phyloP scores from a whole-genome alignment of 1,284 basidiomycete species.

The Leccinum pachyderme region DNA sequence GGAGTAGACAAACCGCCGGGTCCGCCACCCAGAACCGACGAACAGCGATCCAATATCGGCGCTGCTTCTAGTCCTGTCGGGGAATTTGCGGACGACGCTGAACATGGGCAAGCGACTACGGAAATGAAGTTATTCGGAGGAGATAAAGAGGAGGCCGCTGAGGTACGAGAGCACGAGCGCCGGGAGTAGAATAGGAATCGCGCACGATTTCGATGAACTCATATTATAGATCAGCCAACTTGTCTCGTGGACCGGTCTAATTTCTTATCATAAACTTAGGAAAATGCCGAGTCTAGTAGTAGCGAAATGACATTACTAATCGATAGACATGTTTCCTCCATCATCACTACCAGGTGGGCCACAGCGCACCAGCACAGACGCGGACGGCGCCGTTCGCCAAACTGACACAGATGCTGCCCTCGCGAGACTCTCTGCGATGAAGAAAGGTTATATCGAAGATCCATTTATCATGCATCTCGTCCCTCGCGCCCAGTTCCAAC shows the following conservation, averaged over 20 bases:
- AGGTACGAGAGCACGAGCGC: background rate
- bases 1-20: conserved; percentile 13
- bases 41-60: conserved; percentile 1
- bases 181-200: background rate
- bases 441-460: conserved; percentile 75
- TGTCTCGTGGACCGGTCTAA: background rate
- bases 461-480: conserved; percentile 66
- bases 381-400: conserved; percentile 62
- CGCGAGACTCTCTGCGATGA: conserved; percentile 78
- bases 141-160: background rate
- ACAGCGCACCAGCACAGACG: conserved; percentile 21
- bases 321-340: conserved; percentile 20
- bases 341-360: conserved; percentile 10
- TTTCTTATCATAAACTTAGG: background rate
- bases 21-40: conserved; percentile 8
- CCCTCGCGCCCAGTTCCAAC: conserved; percentile 61
- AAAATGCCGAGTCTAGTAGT: background rate
- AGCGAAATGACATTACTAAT: background rate
- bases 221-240: background rate
- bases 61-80: background rate
- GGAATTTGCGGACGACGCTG: background rate
- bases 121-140: background rate
- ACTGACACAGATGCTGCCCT: conserved; percentile 76
- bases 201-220: background rate
- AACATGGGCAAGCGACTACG: background rate